phyloP scores from a whole-genome alignment of 176 grass and related monocot species.

The Neostapfia colusana region DNA sequence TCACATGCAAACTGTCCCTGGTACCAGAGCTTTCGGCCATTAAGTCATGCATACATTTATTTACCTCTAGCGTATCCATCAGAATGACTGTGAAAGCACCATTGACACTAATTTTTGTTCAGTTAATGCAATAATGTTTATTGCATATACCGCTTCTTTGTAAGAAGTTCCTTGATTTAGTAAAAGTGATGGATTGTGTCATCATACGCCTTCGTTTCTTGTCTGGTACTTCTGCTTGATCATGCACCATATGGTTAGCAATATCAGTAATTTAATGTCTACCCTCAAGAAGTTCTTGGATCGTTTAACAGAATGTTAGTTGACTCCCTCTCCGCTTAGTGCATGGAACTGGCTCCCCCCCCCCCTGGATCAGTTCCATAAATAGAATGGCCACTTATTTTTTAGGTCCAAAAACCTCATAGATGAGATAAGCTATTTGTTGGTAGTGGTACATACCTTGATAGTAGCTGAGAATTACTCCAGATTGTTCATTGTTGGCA shows the following conservation, averaged over 20 bases:
- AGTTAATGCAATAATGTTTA: background rate
- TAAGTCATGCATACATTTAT: background rate
- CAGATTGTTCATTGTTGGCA: too few species aligned
- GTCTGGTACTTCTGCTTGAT: background rate
- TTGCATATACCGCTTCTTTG: background rate
- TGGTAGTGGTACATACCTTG: too few species aligned
- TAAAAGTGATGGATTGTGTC: constrained; percentile 23
- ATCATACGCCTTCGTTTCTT: background rate
- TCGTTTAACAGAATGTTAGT: background rate
- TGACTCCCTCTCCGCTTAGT: background rate
- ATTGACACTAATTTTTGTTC: background rate
- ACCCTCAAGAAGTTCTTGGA: background rate
- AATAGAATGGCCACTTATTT: background rate
- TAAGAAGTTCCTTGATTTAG: constrained; percentile 2
- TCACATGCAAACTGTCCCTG: background rate
- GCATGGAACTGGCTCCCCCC: background rate
- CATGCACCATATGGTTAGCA: background rate
- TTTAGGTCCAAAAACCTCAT: too few species aligned
- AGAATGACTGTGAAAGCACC: background rate
- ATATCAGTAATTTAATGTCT: background rate
- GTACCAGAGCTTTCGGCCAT: constrained; percentile 13
- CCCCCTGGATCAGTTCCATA: background rate
- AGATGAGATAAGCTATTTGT: too few species aligned
- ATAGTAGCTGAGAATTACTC: too few species aligned
- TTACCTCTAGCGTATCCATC: background rate